Base-by-base conservation (phyloP, 1,284 basidiomycete genomes). In the Sphagnurus paluster region DNA sequence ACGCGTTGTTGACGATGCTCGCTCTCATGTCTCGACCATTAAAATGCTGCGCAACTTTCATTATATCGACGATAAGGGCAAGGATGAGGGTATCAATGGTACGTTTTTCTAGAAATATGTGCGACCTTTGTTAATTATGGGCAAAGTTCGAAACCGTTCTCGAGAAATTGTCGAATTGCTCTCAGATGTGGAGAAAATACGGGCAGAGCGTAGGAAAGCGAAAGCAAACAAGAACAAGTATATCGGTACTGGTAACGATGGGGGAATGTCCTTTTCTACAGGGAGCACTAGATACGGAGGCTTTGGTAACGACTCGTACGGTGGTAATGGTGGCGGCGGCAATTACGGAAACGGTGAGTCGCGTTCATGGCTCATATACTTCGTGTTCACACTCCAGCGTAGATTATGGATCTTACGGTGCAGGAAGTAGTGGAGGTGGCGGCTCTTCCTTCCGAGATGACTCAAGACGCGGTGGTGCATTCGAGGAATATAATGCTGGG, bases 31-130 rank as follows among this genome's bases (percentile, higher is more conserved):
- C 16, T 87, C 90, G 30, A 98, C 95, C 21, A 84, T 99, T 65
- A 98, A 98, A 74, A 98, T 99, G 89, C 81, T 99, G 7, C 77
- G 95, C 50, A 98, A 88, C 63, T 99, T 99, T 71, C 97, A 99
- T 65, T 98, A 98, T 68, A 93, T 98, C 48, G 97, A 99, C 59
- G 96, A 99, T 56, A 97, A 96, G 70, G 94, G 93, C 48, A 99
- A 99, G 68, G 97, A 99, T 62, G 93, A 99, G 67, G 96, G 96
- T n/a, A 82, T 98, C 59, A 99, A 99, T 59, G 92, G 93, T 93
- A 58, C 28, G 80, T 62, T 39, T 17, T 37, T 19, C 10, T 35
- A 25, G 33, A 19, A 16, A 38, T 19, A 19, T 30, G 29, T 17
- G 20, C 26, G 21, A 34, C 14, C 5, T 5, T 24, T 45, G 30